Base-by-base conservation (phyloP, 768 basidiomycete species). In the Leccinum longicurvipes region DNA sequence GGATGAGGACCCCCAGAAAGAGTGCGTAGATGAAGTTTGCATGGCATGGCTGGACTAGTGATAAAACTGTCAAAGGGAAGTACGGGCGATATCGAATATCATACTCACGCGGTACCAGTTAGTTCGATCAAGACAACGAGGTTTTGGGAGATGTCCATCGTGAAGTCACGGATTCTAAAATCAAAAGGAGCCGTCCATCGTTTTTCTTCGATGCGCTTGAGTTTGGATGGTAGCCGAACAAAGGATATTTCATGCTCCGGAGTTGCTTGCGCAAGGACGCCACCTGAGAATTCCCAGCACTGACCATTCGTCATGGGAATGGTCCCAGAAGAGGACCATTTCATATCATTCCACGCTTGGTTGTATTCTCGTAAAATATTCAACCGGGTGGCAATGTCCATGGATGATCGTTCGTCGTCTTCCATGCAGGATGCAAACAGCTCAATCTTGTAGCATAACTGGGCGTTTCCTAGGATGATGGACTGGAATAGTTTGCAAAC, bases 261-360 rank as follows among this genome's bases (percentile, higher is more conserved):
- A n/a, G 53, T 58, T 4, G 65, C 65, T n/a, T 70, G 69, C 1
- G 64, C 69, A 23, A 75, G 61, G 17, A 76, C 60, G 49, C 74
- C 74, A 46, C 72, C 69, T 10, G 63, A 59, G 46, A 76, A 60
- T 50, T 75, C 74, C 74, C 74, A 75, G 21, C 60, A 58, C 19
- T 58, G 39, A 1, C 72, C 65, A 5, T 57, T 50, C 23, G 47
- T 44, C 53, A 64, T 60, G 7, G 60, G 50, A 5, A 66, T 62
- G 14, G 50, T 24, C 2, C 52, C 55, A 10, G n/a, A 52, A 2
- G 61, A 55, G 2, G 63, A 14, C 58, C 63, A 71, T 6, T 54
- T 10, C 52, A 75, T 56, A 24, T 60, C 17, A 45, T 67, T 58
- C 74, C 74, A 76, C 21, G 56, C 64, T 3, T 55, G 59, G 19